phyloP scores from a whole-genome alignment of 2,329 filamentous ascomycete genomes.

The Colletotrichum kahawae region DNA sequence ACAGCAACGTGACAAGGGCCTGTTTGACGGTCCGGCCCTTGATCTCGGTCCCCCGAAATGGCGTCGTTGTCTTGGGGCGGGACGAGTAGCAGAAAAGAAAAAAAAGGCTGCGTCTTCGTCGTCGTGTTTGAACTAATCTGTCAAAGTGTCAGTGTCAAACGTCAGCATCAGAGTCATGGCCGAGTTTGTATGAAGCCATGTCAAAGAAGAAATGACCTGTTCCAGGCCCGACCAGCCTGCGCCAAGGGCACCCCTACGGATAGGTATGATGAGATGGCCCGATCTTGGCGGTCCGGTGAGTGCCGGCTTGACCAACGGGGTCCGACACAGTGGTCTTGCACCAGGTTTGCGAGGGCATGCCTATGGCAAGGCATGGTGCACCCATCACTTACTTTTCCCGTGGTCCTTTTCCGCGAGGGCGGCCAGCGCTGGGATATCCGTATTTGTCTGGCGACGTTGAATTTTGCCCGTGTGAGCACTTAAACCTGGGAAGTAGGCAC shows the following conservation, averaged over 20 bases:
- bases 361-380: background rate
- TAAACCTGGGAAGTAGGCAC: background rate
- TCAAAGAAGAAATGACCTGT: background rate
- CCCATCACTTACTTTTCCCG: background rate
- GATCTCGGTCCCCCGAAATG: background rate
- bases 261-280: slow-evolving; percentile 2
- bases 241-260: slow-evolving; percentile 14
- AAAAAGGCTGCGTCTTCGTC: background rate
- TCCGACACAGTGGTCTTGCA: slow-evolving; percentile 13
- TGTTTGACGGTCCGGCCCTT: slow-evolving; percentile 6
- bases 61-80: background rate
- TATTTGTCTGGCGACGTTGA: background rate
- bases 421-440: background rate
- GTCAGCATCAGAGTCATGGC: background rate
- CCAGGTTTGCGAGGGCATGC: background rate
- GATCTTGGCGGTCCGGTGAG: slow-evolving; percentile 16
- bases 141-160: slow-evolving; percentile 9
- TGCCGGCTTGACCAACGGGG: slow-evolving; percentile 15
- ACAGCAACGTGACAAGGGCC: background rate
- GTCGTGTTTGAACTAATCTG: background rate
- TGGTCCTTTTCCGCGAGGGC: slow-evolving; percentile 1
- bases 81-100: background rate
- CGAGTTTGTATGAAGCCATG: background rate
- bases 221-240: background rate
- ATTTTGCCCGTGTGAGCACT: background rate